Percentiles rank a stretch among this genome's conserved stretches.
Conservation (phyloP, 1,284 basidiomycete genomes). For the Chiua sp. region DNA sequence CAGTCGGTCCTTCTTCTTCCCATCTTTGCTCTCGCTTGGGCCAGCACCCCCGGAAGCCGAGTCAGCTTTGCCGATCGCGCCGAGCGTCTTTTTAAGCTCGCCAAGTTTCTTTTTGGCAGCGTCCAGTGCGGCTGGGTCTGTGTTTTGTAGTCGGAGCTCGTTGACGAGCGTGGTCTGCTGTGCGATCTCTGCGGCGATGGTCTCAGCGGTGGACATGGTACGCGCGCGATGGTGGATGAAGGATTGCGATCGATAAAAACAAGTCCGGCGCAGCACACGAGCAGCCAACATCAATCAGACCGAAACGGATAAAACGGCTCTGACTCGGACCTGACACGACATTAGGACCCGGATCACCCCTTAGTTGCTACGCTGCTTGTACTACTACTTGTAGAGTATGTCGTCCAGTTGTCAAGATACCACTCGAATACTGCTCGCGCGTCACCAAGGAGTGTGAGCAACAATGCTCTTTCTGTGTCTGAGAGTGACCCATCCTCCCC, state of each 20-base stretch:
- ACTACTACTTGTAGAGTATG: slow-evolving; percentile 6
- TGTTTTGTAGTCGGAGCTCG: slow-evolving; percentile 61
- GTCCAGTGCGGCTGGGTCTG: slow-evolving; percentile 56
- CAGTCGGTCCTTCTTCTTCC: slow-evolving; percentile 69
- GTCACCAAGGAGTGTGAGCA: slow-evolving; percentile 24
- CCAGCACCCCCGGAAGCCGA: slow-evolving; percentile 2
- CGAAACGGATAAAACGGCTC: slow-evolving; percentile 11
- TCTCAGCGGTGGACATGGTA: slow-evolving; percentile 42
- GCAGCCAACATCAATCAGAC: slow-evolving; percentile 16
- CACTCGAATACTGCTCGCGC: slow-evolving; percentile 30
- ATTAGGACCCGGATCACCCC: slow-evolving; percentile 31
- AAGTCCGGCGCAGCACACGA: slow-evolving; percentile 22
- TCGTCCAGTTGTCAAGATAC: slow-evolving; percentile 19
- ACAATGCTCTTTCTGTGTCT: slow-evolving; percentile 15
- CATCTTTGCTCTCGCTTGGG: slow-evolving; percentile 40
- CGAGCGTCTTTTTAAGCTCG: slow-evolving; percentile 67
- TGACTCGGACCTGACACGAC: slow-evolving; percentile 22
- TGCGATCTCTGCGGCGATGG: slow-evolving; percentile 55
- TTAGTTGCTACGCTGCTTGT: background rate
- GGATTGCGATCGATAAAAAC: slow-evolving; percentile 33
- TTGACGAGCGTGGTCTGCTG: slow-evolving; percentile 60
- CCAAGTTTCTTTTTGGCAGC: slow-evolving; percentile 71
- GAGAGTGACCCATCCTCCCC: slow-evolving; percentile 16
- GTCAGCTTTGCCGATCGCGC: slow-evolving; percentile 46
- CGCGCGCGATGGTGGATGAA: slow-evolving; percentile 13